Evolutionary conservation across 352 stramenopile species (phyloP), one percentile per base, ranked within the genome.

Genomic region (Pythium angustatum): DNA sequence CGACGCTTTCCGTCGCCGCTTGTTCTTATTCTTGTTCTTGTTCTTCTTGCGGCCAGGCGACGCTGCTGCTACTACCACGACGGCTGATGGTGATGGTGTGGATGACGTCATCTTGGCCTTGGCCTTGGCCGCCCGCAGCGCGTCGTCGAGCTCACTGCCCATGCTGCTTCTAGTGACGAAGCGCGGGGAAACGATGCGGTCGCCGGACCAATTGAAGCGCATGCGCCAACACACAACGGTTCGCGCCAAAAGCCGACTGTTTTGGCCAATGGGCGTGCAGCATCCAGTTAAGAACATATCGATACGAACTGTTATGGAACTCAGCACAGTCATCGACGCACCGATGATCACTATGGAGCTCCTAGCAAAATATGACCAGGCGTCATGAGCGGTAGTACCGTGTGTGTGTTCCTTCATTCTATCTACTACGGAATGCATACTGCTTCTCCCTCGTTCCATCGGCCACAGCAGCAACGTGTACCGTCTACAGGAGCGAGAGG

Each of bases 401-500:
- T n/a, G n/a, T n/a, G n/a, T n/a, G n/a, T n/a, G n/a, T n/a, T n/a
- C n/a, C n/a, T n/a, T n/a, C n/a, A n/a, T n/a, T n/a, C n/a, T n/a
- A n/a, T n/a, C n/a, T n/a, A n/a, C n/a, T n/a, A n/a, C n/a, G n/a
- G n/a, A n/a, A n/a, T n/a, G n/a, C n/a, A n/a, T n/a, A n/a, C n/a
- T n/a, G n/a, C n/a, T n/a, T n/a, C n/a, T n/a, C n/a, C n/a, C n/a
- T n/a, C n/a, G n/a, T n/a, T n/a, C n/a, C n/a, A n/a, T n/a, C n/a
- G n/a, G n/a, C n/a, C n/a, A n/a, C n/a, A n/a, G n/a, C n/a, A n/a
- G n/a, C n/a, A n/a, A n/a, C n/a, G n/a, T n/a, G n/a, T n/a, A n/a
- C 27, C 19, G 0, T 56, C 66, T 92, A 96, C 50, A 96, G 71
- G 69, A 91, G 91, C 60, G 87, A 94, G 26, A 94, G 65, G 47